Conservation (phyloP, 1,284 basidiomycete species). For the Ceratobasidium theobromae region DNA sequence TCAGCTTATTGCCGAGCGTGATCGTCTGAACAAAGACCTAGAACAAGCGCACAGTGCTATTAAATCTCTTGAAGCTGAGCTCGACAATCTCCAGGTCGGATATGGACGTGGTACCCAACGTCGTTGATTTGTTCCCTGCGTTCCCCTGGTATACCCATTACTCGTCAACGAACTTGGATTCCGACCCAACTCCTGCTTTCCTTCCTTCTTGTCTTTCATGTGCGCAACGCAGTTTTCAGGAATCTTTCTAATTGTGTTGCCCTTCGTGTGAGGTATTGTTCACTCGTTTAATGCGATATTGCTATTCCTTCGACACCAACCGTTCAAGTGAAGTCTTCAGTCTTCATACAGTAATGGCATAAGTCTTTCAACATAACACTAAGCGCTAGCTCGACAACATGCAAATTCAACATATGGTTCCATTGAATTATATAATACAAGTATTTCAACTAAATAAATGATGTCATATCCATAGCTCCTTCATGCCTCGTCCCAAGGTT, state of each 20-base stretch:
- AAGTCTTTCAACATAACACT: too few relatives aligned
- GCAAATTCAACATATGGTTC: background rate
- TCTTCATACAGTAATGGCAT: too few relatives aligned
- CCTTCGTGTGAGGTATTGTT: slow-evolving; percentile 1
- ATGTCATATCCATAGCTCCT: background rate
- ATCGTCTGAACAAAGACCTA: slow-evolving; percentile 95
- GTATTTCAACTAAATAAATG: background rate
- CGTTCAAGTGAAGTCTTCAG: background rate
- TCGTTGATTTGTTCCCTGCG: slow-evolving; percentile 34
- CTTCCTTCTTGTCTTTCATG: slow-evolving; percentile 8
- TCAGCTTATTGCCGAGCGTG: slow-evolving; percentile 92
- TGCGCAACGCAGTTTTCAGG: background rate
- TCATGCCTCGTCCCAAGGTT: slow-evolving; percentile 19
- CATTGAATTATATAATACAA: too few relatives aligned
- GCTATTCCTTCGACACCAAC: background rate
- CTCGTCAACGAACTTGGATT: background rate
- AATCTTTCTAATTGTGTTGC: slow-evolving; percentile 6
- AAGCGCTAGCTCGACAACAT: too few relatives aligned
- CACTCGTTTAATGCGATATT: slow-evolving; percentile 27
- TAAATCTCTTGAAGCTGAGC: slow-evolving; percentile 85
- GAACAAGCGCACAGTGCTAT: slow-evolving; percentile 90
- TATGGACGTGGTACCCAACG: slow-evolving; percentile 75
- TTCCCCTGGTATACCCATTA: slow-evolving; percentile 1
- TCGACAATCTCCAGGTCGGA: slow-evolving; percentile 85
- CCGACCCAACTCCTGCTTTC: slow-evolving; percentile 1